phyloP scores from a whole-genome alignment of 306 rosid genomes.

The Myrica gale region DNA sequence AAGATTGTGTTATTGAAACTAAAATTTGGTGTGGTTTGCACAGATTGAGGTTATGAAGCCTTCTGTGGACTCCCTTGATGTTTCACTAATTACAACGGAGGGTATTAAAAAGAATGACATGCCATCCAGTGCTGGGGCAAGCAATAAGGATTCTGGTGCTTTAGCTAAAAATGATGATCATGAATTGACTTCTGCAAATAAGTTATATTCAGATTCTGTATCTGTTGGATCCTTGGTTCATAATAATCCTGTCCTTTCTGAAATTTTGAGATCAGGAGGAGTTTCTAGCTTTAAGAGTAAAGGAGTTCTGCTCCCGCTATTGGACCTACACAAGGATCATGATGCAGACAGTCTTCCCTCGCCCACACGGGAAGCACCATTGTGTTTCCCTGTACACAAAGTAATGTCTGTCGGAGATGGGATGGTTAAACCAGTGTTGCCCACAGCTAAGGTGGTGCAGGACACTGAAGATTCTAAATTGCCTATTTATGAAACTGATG shows the following conservation, averaged over 20 bases:
- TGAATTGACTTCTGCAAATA: conserved; percentile 39
- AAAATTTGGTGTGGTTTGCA: conserved; percentile 22
- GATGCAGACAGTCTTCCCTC: conserved; percentile 95
- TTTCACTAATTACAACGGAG: conserved; percentile 22
- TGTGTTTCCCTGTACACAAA: conserved; percentile 51
- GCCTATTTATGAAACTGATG: conserved; percentile 80
- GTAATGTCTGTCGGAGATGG: conserved; percentile 38
- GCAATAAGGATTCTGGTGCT: conserved; percentile 29
- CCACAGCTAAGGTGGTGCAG: conserved; percentile 38
- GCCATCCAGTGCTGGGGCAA: conserved; percentile 25
- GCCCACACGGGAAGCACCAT: conserved; percentile 73
- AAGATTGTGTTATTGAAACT: conserved; percentile 29
- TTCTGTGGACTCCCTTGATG: conserved; percentile 37
- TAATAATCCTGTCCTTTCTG: conserved; percentile 26
- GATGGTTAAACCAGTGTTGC: conserved; percentile 32
- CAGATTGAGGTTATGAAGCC: conserved; percentile 65
- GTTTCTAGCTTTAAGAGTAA: conserved; percentile 57
- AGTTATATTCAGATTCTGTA: conserved; percentile 31
- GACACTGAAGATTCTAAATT: conserved; percentile 44
- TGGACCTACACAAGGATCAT: conserved; percentile 96
- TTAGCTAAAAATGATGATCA: conserved; percentile 25
- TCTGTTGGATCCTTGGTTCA: conserved; percentile 20
- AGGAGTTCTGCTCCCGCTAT: conserved; percentile 66
- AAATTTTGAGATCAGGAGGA: conserved; percentile 48
- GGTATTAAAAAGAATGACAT: conserved; percentile 33